Percentiles rank a stretch among this genome's conserved stretches.
Evolutionary conservation across 768 basidiomycete genomes (phyloP).

Genomic region (Coprinopsis marcescibilis): DNA sequence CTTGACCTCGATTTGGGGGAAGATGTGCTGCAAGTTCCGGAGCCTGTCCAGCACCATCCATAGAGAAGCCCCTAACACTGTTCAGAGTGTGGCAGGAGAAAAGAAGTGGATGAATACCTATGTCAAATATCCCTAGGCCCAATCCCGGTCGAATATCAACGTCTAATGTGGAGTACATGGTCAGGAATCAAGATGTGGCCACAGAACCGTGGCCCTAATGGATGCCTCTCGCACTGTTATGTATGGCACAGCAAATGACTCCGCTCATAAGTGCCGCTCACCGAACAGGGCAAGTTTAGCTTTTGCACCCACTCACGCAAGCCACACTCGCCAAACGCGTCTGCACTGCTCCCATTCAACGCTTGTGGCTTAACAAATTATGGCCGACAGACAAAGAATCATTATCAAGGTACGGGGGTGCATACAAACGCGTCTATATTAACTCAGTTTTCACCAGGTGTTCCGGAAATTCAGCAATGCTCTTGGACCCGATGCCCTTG

Average conservation of each 20-base stretch:
- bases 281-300: constrained; percentile 5
- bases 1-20: constrained; percentile 80
- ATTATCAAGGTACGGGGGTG: constrained; percentile 39
- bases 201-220: too few species aligned
- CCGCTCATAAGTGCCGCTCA: background rate
- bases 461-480: constrained; percentile 88
- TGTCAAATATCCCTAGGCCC: constrained; percentile 73
- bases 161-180: constrained; percentile 66
- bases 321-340: too few species aligned
- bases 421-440: background rate
- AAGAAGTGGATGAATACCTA: constrained; percentile 37
- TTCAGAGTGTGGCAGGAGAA: background rate
- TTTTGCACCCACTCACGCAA: too few species aligned
- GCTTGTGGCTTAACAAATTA: constrained; percentile 19
- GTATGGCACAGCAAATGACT: too few species aligned
- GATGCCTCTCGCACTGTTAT: too few species aligned
- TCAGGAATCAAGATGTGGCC: background rate
- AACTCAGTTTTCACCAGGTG: constrained; percentile 38
- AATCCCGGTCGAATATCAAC: constrained; percentile 71
- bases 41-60: constrained; percentile 73
- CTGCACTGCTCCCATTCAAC: constrained; percentile 32
- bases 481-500: constrained; percentile 71
- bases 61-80: constrained; percentile 27
- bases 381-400: constrained; percentile 26
- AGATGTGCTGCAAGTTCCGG: constrained; percentile 57